These are phyloP conservation scores for Neltuma alba DNA, from an alignment of 306 rosid species.

Conservation along the genomic window DNA sequence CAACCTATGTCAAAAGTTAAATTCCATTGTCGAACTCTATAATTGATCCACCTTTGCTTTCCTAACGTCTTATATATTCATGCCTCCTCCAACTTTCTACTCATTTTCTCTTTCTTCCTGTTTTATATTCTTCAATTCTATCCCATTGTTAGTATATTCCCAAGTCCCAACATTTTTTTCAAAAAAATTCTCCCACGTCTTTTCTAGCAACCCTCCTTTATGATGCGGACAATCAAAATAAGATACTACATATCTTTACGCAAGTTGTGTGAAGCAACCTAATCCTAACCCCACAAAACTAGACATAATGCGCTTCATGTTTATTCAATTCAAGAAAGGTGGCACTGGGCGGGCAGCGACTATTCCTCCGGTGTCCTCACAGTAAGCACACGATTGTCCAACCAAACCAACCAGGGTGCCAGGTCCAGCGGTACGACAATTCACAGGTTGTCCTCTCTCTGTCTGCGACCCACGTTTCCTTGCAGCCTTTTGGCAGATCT, in stretches of 20 bases:
- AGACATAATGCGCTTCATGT: background rate
- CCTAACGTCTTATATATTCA: background rate
- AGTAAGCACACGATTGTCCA: conserved; percentile 9
- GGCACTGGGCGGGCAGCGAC: conserved; percentile 5
- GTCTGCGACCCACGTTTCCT: background rate
- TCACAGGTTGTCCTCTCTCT: background rate
- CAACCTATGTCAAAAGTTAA: conserved; percentile 21
- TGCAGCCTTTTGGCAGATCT: conserved; percentile 16
- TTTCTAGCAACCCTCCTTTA: background rate
- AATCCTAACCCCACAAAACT: background rate
- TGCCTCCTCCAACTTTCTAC: background rate
- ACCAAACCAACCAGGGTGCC: conserved; percentile 26
- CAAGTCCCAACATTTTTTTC: background rate
- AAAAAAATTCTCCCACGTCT: background rate
- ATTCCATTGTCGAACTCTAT: background rate
- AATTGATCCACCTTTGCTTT: background rate
- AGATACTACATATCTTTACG: background rate
- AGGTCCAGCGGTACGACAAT: background rate
- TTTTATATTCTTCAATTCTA: background rate
- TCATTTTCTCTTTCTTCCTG: background rate
- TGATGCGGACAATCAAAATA: no score
- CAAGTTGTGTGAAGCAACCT: background rate
- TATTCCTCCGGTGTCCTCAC: background rate
- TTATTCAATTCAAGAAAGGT: background rate
- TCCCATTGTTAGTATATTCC: background rate